These are phyloP conservation scores for Nicotiana noctiflora DNA, from an alignment of 257 asterid species.

Conservation along the genomic window DNA sequence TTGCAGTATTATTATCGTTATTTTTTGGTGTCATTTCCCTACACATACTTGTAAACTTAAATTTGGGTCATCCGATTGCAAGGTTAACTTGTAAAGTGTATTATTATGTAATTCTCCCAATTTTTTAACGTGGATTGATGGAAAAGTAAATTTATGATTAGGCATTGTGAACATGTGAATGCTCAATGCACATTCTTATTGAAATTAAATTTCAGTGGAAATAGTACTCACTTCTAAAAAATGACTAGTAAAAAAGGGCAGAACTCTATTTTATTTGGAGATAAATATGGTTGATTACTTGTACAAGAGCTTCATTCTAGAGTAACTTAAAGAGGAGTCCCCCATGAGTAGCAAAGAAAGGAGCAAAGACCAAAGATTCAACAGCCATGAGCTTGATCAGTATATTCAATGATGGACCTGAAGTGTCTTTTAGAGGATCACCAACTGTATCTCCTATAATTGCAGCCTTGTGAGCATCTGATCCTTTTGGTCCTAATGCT, in stretches of 20 bases:
- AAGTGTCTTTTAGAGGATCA: slow-evolving; percentile 59
- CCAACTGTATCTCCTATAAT: slow-evolving; percentile 70
- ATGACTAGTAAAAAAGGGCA: background rate
- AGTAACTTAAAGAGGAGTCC: slow-evolving; percentile 41
- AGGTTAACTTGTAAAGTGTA: no score
- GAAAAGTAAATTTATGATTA: no score
- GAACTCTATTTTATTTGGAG: background rate
- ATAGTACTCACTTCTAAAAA: background rate
- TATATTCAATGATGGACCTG: slow-evolving; percentile 65
- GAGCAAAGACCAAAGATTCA: slow-evolving; percentile 65
- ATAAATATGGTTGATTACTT: background rate
- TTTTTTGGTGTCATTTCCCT: no score
- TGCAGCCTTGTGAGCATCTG: slow-evolving; percentile 76
- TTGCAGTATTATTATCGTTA: no score
- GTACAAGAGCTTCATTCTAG: background rate
- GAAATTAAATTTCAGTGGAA: background rate
- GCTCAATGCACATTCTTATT: background rate
- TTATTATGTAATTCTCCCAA: no score
- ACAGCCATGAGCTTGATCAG: slow-evolving; percentile 75
- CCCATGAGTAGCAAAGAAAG: slow-evolving; percentile 65
- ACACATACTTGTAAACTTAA: no score
- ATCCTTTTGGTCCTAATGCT: slow-evolving; percentile 61
- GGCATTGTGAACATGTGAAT: background rate
- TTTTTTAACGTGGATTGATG: no score
- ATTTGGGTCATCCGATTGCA: no score